Percentiles rank a stretch among this genome's conserved stretches.
phyloP scores from a whole-genome alignment of 495 filamentous ascomycete genomes.

The Trichoderma virens region DNA sequence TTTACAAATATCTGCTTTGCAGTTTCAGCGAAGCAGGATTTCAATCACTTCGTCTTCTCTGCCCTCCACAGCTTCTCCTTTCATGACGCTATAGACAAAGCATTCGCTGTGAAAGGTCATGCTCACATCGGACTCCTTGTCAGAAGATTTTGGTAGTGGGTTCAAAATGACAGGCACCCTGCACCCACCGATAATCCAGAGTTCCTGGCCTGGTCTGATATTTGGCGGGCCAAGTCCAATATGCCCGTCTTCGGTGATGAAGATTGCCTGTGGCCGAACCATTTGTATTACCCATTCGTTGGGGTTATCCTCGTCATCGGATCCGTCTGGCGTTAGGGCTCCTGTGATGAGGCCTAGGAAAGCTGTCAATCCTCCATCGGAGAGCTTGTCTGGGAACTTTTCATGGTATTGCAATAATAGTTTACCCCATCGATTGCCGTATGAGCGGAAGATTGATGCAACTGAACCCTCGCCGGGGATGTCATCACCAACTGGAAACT shows the following conservation, averaged over 20 bases:
- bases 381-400: not conserved
- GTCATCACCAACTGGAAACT: not conserved
- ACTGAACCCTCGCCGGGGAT: not conserved
- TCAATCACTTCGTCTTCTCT: not conserved
- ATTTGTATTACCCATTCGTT: not conserved
- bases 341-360: conserved; percentile 7
- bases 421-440: conserved; percentile 7
- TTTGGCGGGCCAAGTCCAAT: conserved; percentile 8
- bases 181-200: conserved; percentile 6
- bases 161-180: conserved; percentile 8
- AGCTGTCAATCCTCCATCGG: not conserved
- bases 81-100: conserved; percentile 9
- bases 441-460: not conserved
- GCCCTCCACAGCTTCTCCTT: conserved; percentile 9
- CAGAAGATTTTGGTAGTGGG: not conserved
- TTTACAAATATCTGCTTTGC: not conserved
- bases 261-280: not conserved
- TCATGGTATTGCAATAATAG: not conserved
- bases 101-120: not conserved
- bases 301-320: not conserved
- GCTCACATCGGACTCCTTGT: not conserved
- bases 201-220: not conserved
- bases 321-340: not conserved
- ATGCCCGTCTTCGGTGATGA: not conserved
- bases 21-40: not conserved